Evolutionary conservation across 768 basidiomycete genomes (phyloP).

Genomic region (Mrakia frigida): DNA sequence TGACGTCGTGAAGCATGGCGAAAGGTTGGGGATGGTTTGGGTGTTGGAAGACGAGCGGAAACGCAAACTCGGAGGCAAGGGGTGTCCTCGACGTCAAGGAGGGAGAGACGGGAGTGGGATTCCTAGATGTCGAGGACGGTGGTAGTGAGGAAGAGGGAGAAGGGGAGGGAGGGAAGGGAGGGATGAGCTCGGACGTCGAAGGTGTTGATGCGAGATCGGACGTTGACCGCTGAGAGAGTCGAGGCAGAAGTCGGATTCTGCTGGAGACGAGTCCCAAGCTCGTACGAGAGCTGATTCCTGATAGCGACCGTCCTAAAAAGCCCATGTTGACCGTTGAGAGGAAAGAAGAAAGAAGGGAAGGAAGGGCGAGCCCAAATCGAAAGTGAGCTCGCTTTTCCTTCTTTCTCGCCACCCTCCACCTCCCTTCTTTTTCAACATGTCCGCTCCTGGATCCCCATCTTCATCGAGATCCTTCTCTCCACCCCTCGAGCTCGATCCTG

Average conservation of each 20-base stretch:
- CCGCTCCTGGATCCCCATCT: not conserved
- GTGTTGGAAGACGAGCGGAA: not conserved
- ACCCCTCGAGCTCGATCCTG: slow-evolving; percentile 36
- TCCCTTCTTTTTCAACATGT: not conserved
- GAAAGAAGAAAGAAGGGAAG: not conserved
- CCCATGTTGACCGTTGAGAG: not conserved
- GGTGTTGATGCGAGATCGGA: not conserved
- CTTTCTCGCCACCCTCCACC: not conserved
- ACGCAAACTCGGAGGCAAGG: not conserved
- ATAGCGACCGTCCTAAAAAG: no score
- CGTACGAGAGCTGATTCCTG: not conserved
- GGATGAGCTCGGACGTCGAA: not conserved
- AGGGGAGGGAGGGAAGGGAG: not conserved
- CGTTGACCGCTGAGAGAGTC: not conserved
- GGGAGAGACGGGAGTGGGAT: not conserved
- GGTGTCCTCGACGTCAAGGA: not conserved
- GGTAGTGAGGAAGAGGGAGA: not conserved
- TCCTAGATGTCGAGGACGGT: not conserved
- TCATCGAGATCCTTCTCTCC: slow-evolving; percentile 14
- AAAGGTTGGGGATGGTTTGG: not conserved
- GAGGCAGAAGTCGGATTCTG: not conserved
- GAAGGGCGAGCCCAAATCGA: no score
- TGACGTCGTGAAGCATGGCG: not conserved
- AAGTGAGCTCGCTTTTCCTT: not conserved
- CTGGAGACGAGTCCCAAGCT: not conserved